Evolutionary conservation across 208 protist species (phyloP).

Genomic region (Tritrichomonas foetus): DNA sequence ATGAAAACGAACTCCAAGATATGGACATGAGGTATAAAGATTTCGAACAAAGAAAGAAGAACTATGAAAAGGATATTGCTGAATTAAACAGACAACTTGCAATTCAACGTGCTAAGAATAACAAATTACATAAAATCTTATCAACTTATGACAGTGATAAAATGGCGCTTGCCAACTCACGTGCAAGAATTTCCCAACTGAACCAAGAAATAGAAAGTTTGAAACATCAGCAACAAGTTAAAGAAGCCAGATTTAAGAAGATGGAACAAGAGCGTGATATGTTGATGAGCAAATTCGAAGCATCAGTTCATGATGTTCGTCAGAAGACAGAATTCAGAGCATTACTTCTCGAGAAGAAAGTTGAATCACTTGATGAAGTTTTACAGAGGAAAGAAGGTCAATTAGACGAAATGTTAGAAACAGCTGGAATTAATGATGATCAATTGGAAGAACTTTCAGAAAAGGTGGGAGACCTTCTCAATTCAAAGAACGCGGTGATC

Average conservation of each 20-base stretch:
- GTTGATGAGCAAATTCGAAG: neutral
- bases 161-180: neutral
- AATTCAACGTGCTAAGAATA: neutral
- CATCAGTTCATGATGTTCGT: constrained; percentile 1
- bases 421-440: neutral
- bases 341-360: neutral
- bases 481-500: neutral
- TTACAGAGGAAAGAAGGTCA: neutral
- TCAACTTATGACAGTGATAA: constrained; percentile 38
- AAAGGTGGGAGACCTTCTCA: neutral
- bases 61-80: constrained; percentile 2
- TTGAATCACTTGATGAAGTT: neutral
- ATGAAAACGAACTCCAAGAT: neutral
- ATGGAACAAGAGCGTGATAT: neutral
- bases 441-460: neutral
- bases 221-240: neutral
- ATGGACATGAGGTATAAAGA: neutral
- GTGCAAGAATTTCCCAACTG: neutral
- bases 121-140: neutral
- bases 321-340: constrained; percentile 38
- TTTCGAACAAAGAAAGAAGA: constrained; percentile 30
- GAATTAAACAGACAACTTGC: neutral
- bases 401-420: neutral
- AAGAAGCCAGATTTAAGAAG: neutral
- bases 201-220: neutral